Base-by-base conservation (phyloP, 805 yeast genomes). In the Yamadazyma nakazawae region DNA sequence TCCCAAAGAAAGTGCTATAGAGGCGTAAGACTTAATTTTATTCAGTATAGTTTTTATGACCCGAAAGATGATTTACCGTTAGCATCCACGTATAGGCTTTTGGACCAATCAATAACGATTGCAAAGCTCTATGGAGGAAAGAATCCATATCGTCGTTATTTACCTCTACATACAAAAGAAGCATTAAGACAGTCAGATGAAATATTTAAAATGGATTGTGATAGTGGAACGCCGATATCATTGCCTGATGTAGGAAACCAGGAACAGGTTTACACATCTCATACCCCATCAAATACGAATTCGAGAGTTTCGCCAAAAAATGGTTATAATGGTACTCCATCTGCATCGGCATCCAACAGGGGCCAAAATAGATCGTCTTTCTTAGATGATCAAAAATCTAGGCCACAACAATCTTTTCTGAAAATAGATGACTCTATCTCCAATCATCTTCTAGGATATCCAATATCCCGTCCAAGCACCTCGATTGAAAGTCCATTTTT, bases 1-100 rank as follows among this genome's bases (percentile, higher is more conserved):
- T 72, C 80, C 9, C 69, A 72, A 40, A 63, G 79, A 34, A 64
- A 63, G 39, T 78, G 83, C 52, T 68, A 70, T 53, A 60, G 78
- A 46, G 81, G 81, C 1, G 59, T 67, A 11, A 64, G 78, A 44
- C 60, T 74, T 37, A 76, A 74, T 53, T 75, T 76, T 55, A 66
- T 74, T 32, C 78, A 64, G 53, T 69, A 67, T 49, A 66, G 66
- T 34, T 58, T 67, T 31, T 70, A 64, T 51, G 62, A 68, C 41
- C 76, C 74, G 4, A 55, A 25, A 26, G 51, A 42, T 5, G 47
- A 40, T 14, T 17, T 45, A 12, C 24, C 17, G 11, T 39, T 39
- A n/a, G 14, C 37, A 10, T 10, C 43, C 1, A 25, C 37, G 12
- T 24, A 53, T 43, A 57, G 60, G 21, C 53, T 72, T n/a, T 45